Percentiles rank a stretch among this genome's conserved stretches.
These are phyloP conservation scores for Phytophthora constricta DNA, from an alignment of 352 stramenopile genomes.

Conservation along the genomic window DNA sequence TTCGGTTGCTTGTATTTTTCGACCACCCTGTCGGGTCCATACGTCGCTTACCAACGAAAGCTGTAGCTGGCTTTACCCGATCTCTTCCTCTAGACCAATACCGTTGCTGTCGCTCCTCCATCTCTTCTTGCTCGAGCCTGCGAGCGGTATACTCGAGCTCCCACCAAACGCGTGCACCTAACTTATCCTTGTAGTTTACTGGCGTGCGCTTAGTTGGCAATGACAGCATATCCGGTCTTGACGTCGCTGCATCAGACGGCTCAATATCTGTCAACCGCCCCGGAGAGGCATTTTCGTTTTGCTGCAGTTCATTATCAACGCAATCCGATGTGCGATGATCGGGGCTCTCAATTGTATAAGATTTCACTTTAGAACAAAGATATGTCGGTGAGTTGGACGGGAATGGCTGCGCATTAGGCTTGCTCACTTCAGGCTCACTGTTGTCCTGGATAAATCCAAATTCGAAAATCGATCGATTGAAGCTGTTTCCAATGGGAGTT, in stretches of 20 bases:
- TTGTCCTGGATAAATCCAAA: not conserved
- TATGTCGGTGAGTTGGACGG: not conserved
- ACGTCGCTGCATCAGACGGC: not conserved
- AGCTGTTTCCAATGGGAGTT: not conserved
- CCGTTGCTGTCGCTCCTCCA: conserved; percentile 12
- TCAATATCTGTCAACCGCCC: too few species aligned
- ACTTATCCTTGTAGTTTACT: conserved; percentile 48
- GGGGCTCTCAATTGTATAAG: not conserved
- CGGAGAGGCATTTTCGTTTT: too few species aligned
- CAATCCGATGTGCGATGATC: too few species aligned
- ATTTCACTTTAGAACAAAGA: not conserved
- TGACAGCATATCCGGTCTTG: not conserved
- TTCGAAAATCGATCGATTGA: not conserved
- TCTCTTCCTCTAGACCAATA: not conserved
- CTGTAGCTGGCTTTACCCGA: not conserved
- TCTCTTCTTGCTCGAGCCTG: conserved; percentile 39
- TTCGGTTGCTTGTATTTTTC: not conserved
- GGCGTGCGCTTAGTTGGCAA: conserved; percentile 1
- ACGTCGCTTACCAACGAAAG: not conserved
- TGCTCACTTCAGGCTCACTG: not conserved
- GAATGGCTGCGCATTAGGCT: not conserved
- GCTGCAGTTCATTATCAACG: too few species aligned
- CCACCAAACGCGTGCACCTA: conserved; percentile 71
- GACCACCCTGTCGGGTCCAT: conserved; percentile 9
- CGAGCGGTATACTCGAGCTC: conserved; percentile 63